Conservation (phyloP, 208 protist genomes). For the Wallacemonas collosoma region DNA sequence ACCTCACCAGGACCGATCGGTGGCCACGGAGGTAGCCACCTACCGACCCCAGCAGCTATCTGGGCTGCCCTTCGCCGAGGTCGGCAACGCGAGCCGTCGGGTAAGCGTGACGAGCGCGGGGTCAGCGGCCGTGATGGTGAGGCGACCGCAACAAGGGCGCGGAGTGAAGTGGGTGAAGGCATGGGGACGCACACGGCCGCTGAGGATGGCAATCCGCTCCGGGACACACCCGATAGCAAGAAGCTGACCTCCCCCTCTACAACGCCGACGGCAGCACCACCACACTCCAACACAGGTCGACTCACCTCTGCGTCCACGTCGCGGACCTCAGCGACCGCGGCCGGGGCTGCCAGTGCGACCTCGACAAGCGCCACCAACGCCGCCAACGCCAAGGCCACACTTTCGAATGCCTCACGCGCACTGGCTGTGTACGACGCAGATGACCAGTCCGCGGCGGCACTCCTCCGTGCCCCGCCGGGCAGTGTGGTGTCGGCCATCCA, state of each 20-base stretch:
- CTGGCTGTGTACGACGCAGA: constrained; percentile 11
- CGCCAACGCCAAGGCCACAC: background rate
- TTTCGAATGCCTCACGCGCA: constrained; percentile 10
- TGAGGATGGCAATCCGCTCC: no score
- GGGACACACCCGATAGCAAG: no score
- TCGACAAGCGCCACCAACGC: background rate
- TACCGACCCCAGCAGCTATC: background rate
- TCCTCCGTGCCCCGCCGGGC: constrained; percentile 10
- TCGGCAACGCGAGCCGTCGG: background rate
- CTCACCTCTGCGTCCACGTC: background rate
- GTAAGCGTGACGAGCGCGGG: background rate
- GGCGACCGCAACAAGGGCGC: no score
- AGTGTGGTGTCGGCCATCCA: constrained; percentile 32
- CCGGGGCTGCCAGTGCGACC: background rate
- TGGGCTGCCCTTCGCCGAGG: constrained; percentile 1
- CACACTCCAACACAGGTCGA: no score
- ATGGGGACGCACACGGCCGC: no score
- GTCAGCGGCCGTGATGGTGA: no score
- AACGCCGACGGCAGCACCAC: no score
- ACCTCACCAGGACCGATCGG: background rate
- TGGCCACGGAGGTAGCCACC: constrained; percentile 3
- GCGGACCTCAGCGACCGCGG: background rate
- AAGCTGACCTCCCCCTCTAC: no score
- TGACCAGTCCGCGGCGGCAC: constrained; percentile 10
- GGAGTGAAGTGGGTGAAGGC: no score